A percentile compares a stretch with the other conserved stretches of the same genome.
Conservation (phyloP, 257 asterid genomes). For the Plantago major region DNA sequence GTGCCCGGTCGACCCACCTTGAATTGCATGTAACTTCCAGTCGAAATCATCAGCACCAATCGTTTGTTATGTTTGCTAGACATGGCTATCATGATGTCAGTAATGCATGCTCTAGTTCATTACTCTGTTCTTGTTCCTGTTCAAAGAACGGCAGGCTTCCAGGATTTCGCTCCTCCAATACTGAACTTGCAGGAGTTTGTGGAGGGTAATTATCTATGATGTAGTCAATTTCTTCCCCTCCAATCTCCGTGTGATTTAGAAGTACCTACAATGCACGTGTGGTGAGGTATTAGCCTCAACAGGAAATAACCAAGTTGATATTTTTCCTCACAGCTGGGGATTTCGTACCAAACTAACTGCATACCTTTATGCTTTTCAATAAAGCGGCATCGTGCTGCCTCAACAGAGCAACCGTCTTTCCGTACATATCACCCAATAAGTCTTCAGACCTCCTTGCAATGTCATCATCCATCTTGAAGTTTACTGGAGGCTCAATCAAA, state of each 20-base stretch:
- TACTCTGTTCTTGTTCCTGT: constrained; percentile 32
- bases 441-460: constrained; percentile 71
- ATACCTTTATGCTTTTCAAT: constrained; percentile 82
- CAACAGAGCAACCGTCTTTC: constrained; percentile 61
- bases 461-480: constrained; percentile 78
- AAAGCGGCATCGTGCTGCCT: constrained; percentile 78
- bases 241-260: constrained; percentile 69
- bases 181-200: constrained; percentile 55
- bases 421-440: constrained; percentile 62
- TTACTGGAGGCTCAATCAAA: constrained; percentile 70
- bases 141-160: constrained; percentile 60
- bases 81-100: constrained; percentile 34
- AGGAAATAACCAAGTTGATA: neutral
- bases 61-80: constrained; percentile 9
- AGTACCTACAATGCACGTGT: constrained; percentile 58
- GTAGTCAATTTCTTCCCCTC: constrained; percentile 69
- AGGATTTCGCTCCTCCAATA: constrained; percentile 73
- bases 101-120: constrained; percentile 45
- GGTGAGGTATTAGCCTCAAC: neutral
- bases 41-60: neutral
- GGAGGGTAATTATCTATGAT: constrained; percentile 73
- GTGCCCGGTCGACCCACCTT: constrained; percentile 2
- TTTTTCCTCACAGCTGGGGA: neutral
- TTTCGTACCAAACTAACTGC: neutral
- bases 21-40: neutral